A percentile compares a stretch with the other conserved stretches of the same genome.
These are phyloP conservation scores for Oenanthe sinensis DNA, from an alignment of 129 eudicot species.

Conservation along the genomic window DNA sequence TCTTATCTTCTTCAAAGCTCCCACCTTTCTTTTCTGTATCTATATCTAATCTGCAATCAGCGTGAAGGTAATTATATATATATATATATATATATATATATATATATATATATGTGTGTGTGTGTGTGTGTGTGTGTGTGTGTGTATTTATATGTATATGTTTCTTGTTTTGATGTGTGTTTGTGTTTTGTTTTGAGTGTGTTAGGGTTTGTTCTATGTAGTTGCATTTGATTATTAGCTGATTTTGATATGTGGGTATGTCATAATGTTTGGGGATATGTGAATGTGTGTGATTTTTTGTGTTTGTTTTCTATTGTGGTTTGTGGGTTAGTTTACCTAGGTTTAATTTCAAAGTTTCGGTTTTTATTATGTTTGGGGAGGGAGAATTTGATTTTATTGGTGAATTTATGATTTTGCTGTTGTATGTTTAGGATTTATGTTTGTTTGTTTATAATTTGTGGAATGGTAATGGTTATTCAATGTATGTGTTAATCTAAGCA, in stretches of 20 bases:
- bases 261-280: background rate
- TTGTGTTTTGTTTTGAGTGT: background rate
- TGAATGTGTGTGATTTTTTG: background rate
- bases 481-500: too few species aligned
- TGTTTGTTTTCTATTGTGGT: background rate
- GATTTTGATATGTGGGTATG: slow-evolving; percentile 7
- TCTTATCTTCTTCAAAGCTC: background rate
- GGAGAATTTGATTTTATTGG: slow-evolving; percentile 6
- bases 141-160: too few species aligned
- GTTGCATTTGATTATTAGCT: background rate
- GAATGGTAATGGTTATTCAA: background rate
- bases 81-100: too few species aligned
- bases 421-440: background rate
- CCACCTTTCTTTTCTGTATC: background rate
- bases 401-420: background rate
- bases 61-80: background rate
- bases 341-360: background rate
- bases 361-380: background rate
- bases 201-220: slow-evolving; percentile 9
- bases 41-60: background rate
- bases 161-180: background rate
- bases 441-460: too few species aligned
- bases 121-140: too few species aligned
- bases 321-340: background rate
- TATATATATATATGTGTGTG: too few species aligned